Evolutionary conservation across 1,139 yeast genomes (phyloP).

Genomic region (Sugiyamaella castrensis): DNA sequence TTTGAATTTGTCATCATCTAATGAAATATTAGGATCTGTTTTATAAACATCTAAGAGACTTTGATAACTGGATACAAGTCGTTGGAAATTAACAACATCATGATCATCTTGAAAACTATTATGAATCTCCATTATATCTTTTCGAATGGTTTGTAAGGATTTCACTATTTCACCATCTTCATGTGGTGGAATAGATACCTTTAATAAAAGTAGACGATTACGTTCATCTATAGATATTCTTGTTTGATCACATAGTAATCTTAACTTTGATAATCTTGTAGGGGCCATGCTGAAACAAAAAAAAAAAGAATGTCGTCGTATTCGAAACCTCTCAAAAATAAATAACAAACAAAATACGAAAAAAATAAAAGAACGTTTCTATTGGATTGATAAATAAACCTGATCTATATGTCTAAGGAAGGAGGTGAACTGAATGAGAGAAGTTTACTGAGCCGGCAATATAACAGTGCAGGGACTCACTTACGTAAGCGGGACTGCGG

Average conservation of each 20-base stretch:
- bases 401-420: background rate
- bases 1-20: conserved; percentile 8
- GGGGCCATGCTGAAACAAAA: conserved; percentile 13
- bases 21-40: conserved; percentile 19
- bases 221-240: conserved; percentile 51
- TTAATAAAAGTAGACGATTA: conserved; percentile 44
- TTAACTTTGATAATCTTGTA: conserved; percentile 21
- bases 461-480: too few species aligned
- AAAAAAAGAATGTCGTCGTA: background rate
- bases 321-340: background rate
- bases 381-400: background rate
- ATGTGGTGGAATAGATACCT: conserved; percentile 50
- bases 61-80: conserved; percentile 16
- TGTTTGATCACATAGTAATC: conserved; percentile 41
- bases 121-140: conserved; percentile 33
- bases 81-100: conserved; percentile 13
- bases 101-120: conserved; percentile 12
- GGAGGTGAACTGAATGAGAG: conserved; percentile 6
- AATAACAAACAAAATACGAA: background rate
- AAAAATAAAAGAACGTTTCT: background rate
- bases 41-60: conserved; percentile 15
- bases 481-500: too few species aligned
- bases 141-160: conserved; percentile 41
- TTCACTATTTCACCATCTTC: conserved; percentile 54
- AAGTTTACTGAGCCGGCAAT: too few species aligned